These are phyloP conservation scores for Peronospora tabacina DNA, from an alignment of 352 stramenopile species.

Conservation along the genomic window DNA sequence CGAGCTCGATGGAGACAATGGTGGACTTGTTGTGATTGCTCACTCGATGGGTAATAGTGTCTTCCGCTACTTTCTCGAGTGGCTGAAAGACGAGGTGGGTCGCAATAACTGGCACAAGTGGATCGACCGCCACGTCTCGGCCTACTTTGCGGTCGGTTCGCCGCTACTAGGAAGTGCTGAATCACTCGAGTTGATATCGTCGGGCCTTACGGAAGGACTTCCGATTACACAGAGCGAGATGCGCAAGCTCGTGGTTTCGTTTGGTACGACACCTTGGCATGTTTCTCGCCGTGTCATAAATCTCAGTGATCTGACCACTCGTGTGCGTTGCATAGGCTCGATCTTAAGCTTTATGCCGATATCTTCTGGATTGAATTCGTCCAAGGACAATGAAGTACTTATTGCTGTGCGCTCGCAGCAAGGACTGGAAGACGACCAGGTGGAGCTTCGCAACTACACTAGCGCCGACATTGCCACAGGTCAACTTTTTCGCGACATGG, in stretches of 20 bases:
- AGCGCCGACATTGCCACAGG: conserved; percentile 60
- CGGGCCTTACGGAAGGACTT: conserved; percentile 53
- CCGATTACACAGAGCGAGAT: conserved; percentile 60
- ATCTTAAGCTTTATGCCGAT: conserved; percentile 73
- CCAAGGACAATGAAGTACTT: conserved; percentile 50
- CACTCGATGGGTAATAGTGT: conserved; percentile 79
- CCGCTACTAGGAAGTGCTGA: conserved; percentile 65
- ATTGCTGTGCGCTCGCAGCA: conserved; percentile 41
- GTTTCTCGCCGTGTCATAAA: not conserved
- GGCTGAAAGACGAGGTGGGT: conserved; percentile 69
- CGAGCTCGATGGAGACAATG: conserved; percentile 33
- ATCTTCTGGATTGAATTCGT: conserved; percentile 37
- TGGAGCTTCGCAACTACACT: conserved; percentile 46
- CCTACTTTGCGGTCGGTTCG: conserved; percentile 69
- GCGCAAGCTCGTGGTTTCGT: conserved; percentile 62
- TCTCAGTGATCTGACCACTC: not conserved
- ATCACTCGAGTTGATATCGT: conserved; percentile 58
- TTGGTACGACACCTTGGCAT: conserved; percentile 32
- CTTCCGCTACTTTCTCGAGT: conserved; percentile 79
- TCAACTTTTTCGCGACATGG: conserved; percentile 64
- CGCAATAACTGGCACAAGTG: conserved; percentile 63
- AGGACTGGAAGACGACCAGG: conserved; percentile 11
- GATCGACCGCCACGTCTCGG: conserved; percentile 67
- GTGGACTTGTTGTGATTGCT: conserved; percentile 63
- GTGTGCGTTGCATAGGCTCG: conserved; percentile 31